These are phyloP conservation scores for Leccinum barrowsii DNA, from an alignment of 768 basidiomycete genomes.

Conservation along the genomic window DNA sequence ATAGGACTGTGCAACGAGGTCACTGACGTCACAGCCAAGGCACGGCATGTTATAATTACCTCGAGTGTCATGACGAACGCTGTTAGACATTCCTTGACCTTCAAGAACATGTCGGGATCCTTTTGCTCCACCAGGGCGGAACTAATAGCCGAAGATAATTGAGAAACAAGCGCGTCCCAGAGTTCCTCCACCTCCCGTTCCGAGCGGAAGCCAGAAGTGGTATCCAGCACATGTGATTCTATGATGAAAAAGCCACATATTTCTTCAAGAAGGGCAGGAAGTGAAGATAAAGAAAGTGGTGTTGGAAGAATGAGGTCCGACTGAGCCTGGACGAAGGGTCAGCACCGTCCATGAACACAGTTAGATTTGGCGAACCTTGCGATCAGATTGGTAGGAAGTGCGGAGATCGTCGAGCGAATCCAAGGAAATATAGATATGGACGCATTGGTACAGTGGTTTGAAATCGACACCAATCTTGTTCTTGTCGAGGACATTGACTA, in stretches of 20 bases:
- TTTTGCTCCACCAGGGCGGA: conserved; percentile 67
- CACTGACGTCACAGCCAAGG: neutral
- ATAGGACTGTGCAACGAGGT: conserved; percentile 56
- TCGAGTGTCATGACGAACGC: conserved; percentile 91
- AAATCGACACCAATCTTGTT: conserved; percentile 89
- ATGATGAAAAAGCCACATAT: conserved; percentile 98
- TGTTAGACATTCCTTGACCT: conserved; percentile 78
- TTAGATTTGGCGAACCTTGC: conserved; percentile 55
- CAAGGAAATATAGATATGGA: conserved; percentile 91
- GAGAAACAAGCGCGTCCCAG: conserved; percentile 82
- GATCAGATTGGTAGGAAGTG: conserved; percentile 92
- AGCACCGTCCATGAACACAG: conserved; percentile 7
- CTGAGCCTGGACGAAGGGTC: conserved; percentile 67
- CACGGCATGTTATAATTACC: conserved; percentile 40
- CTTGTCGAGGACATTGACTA: conserved; percentile 91
- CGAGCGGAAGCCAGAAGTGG: conserved; percentile 87
- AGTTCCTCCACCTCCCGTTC: conserved; percentile 89
- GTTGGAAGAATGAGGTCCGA: conserved; percentile 89
- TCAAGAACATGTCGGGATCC: conserved; percentile 78
- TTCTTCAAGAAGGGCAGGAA: conserved; percentile 82
- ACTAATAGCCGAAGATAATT: conserved; percentile 71
- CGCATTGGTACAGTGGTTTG: conserved; percentile 92
- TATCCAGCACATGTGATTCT: conserved; percentile 87
- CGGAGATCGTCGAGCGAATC: conserved; percentile 90
- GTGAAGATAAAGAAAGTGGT: conserved; percentile 60